Base-by-base conservation (phyloP, 2,329 filamentous ascomycete species). In the Gremmenia infestans region DNA sequence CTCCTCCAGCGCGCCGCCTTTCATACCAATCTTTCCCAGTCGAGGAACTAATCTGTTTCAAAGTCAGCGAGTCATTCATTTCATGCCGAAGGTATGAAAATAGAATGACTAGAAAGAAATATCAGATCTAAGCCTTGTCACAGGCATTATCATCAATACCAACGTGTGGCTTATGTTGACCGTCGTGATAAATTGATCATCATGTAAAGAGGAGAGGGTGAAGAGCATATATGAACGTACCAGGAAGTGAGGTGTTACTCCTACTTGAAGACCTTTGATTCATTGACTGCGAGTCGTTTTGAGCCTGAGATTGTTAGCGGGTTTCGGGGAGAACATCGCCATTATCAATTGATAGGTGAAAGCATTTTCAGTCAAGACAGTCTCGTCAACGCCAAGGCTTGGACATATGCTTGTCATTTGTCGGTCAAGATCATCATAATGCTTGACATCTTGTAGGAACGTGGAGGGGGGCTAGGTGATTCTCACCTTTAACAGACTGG, bases 351-450 rank as follows among this genome's bases (percentile, higher is more conserved):
- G 28, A 52, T 51, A 37, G 46, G 40, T 55, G 28, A 40, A 60
- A 70, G 70, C 70, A 68, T 67, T 64, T 71, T 76, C 74, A 78
- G 77, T 72, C 68, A 72, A 72, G 76, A 79, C 73, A 71, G 70
- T 76, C 64, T 81, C 79, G 76, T 81, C 79, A 76, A 74, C 55
- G 76, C 77, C 71, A 61, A 76, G 80, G 84, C 91, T 95, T 86
- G 81, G 91, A 95, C 90, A 95, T 95, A 95, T 95, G 90, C 90
- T 95, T 95, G 91, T 95, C 90, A 83, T 85, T 87, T 76, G 74
- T 78, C 81, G 82, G 87, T 91, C 83, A 74, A 79, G 73, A 81
- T 94, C 89, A 94, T 94, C 90, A 94, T 84, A 68, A 74, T 72
- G 68, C 68, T 68, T 56, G 57, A 61, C 60, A 66, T 63, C 50